Evolutionary conservation across 257 asterid genomes (phyloP).

Genomic region (Nicotiana obtusifolia): DNA sequence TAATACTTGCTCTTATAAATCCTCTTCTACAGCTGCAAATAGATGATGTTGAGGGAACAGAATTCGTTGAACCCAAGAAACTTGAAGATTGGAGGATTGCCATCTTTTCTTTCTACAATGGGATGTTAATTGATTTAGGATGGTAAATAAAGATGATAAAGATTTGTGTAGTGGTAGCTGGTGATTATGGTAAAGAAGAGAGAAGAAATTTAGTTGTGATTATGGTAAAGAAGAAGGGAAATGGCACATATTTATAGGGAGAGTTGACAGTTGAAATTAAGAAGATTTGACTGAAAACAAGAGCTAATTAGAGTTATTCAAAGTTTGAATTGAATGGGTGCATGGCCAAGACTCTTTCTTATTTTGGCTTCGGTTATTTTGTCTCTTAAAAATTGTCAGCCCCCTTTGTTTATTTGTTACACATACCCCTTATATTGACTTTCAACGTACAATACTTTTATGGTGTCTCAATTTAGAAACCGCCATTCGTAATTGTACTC

Average conservation of each 20-base stretch:
- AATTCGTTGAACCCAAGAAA: not conserved
- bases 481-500: not conserved
- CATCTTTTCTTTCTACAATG: not conserved
- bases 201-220: not conserved
- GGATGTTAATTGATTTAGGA: not conserved
- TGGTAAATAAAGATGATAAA: not conserved
- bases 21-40: not conserved
- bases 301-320: not conserved
- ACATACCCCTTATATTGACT: not conserved
- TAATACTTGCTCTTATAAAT: not conserved
- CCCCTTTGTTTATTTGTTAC: not conserved
- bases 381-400: not conserved
- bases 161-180: not conserved
- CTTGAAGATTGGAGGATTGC: not conserved
- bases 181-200: not conserved
- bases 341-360: not conserved
- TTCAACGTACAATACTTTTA: not conserved
- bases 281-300: not conserved
- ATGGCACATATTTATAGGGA: not conserved
- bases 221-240: not conserved
- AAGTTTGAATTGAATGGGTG: slow-evolving; percentile 4
- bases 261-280: not conserved
- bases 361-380: not conserved
- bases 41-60: not conserved
- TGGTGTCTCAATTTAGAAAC: not conserved